Base-by-base conservation (phyloP, 2,329 filamentous ascomycete genomes). In the Colletotrichum tanaceti region DNA sequence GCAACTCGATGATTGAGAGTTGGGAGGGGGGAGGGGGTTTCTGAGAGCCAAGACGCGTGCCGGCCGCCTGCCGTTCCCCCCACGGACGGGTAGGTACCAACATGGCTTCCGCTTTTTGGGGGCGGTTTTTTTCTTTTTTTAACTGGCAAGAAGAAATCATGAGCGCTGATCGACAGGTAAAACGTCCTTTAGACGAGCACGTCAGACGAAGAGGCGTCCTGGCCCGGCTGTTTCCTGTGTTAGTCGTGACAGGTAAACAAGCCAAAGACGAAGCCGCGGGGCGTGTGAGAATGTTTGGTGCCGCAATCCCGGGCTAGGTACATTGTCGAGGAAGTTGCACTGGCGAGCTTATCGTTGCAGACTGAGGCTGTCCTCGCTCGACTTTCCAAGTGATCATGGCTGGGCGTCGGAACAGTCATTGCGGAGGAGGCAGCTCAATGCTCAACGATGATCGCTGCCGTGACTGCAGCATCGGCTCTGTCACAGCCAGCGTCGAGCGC, bases 71-170 rank as follows among this genome's bases (percentile, higher is more conserved):
- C 38, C 55, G 50, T 20, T 24, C 49, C 32, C 39, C 55, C 55
- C 62, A 57, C 55, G 50, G 38, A 55, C 50, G 38, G 28, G 44
- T 20, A 9, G n/a, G n/a, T n/a, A n/a, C 50, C 16, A 32, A 24
- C 10, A 65, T 24, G 55, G 55, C n/a, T 18, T 52, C 62, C 65
- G 57, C 61, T 68, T 65, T 68, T 65, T 38, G 62, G 62, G 50
- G 62, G 43, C 47, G 35, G 28, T 32, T 32, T 39, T n/a, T 28
- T 22, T 28, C 5, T 39, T 35, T 28, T n/a, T n/a, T n/a, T n/a
- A n/a, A n/a, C n/a, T n/a, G n/a, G n/a, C n/a, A n/a, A n/a, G 28
- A 32, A 16, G 10, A 14, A 24, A 28, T 16, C 7, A 7, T 14
- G 18, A 28, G 16, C 11, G 7, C 18, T 11, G 47, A 16, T 61